Conservation (phyloP, 1,139 yeast species). For the Kodamaea arcana region DNA sequence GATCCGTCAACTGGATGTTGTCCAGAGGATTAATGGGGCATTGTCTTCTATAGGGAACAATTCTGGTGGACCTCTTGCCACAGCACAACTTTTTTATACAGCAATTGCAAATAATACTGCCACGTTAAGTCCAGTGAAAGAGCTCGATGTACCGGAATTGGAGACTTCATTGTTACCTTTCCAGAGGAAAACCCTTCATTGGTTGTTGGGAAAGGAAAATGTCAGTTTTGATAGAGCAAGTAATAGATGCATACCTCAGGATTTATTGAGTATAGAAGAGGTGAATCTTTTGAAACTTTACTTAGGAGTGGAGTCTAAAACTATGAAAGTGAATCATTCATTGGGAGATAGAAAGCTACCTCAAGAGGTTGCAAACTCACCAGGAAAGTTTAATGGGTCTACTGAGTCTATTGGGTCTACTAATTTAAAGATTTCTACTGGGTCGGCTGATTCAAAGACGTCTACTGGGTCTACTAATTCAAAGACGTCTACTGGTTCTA, state of each 20-base stretch:
- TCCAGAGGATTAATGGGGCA: constrained; percentile 6
- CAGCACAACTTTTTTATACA: constrained; percentile 26
- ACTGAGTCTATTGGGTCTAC: no score
- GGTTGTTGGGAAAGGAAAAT: constrained; percentile 63
- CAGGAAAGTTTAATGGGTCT: no score
- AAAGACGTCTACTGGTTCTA: no score
- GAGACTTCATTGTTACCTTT: constrained; percentile 50
- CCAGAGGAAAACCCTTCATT: constrained; percentile 59
- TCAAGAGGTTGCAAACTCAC: no score
- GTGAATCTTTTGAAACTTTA: constrained; percentile 6
- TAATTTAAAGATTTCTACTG: no score
- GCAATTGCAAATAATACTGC: constrained; percentile 31
- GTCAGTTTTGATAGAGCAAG: constrained; percentile 32
- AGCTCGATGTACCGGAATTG: constrained; percentile 43
- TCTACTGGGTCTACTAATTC: no score
- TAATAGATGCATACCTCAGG: constrained; percentile 17
- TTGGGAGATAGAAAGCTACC: no score
- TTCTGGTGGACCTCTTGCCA: constrained; percentile 1
- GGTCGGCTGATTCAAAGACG: no score
- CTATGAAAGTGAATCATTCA: constrained; percentile 5
- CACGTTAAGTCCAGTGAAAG: constrained; percentile 16
- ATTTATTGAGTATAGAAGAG: constrained; percentile 15
- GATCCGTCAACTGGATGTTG: constrained; percentile 10
- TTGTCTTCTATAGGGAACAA: neutral
- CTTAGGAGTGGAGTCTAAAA: constrained; percentile 7